These are phyloP conservation scores for Diplodia sapinea DNA, from an alignment of 2,329 filamentous ascomycete species.

Conservation along the genomic window DNA sequence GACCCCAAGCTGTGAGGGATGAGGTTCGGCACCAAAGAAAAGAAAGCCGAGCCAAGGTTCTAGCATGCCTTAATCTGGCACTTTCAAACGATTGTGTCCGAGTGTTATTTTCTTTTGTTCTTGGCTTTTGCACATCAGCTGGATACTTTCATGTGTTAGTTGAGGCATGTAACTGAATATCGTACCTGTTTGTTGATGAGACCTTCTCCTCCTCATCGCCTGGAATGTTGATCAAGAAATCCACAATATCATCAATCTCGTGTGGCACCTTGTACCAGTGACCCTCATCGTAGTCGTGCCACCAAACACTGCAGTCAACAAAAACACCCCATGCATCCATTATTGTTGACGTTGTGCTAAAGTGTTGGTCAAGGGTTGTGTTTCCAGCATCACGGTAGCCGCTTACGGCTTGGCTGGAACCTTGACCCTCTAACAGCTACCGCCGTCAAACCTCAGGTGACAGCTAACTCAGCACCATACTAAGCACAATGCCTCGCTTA, in stretches of 20 bases:
- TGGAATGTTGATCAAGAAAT: not conserved
- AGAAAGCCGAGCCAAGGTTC: no score
- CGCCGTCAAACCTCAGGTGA: not conserved
- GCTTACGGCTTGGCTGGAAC: not conserved
- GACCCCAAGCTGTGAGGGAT: no score
- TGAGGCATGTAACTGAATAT: no score
- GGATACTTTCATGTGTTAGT: no score
- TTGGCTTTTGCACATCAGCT: no score
- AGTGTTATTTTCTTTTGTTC: no score
- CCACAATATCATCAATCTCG: constrained; percentile 54
- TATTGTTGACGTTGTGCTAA: constrained; percentile 33
- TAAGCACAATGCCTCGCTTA: not conserved
- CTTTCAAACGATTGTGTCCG: no score
- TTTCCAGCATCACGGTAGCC: not conserved
- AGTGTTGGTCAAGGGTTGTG: no score
- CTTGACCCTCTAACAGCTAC: not conserved
- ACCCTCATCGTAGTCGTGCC: constrained; percentile 53
- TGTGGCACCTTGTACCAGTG: constrained; percentile 59
- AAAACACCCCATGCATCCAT: no score
- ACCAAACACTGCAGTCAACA: constrained; percentile 40
- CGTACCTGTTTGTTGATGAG: no score
- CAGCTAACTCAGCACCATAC: not conserved
- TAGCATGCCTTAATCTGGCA: no score
- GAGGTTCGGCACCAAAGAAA: no score
- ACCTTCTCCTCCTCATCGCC: not conserved